Base-by-base conservation (phyloP, 2,329 filamentous ascomycete genomes). In the Phyllachora maydis region DNA sequence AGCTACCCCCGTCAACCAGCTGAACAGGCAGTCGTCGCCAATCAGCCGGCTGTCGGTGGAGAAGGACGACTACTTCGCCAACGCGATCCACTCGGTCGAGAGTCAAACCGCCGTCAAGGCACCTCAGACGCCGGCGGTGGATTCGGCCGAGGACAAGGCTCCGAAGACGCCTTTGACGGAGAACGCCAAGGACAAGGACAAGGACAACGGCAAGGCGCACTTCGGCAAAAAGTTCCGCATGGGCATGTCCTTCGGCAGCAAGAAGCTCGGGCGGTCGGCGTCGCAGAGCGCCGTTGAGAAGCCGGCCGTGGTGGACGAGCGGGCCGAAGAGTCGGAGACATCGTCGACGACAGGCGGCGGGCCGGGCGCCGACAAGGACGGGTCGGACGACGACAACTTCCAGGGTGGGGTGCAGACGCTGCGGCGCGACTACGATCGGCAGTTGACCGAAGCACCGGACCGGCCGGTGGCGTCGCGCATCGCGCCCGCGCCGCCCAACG, bases 171-270 rank as follows among this genome's bases (percentile, higher is more conserved):
- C 64, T n/a, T n/a, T n/a, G 1, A 52, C 47, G n/a, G 67, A 43
- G 18, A 42, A 43, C 14, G 41, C 20, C 20, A 56, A 54, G 34
- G 44, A 52, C 8, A 41, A 39, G 15, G 49, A 54, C 11, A 71
- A 57, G 26, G 50, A 55, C 8, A 76, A 77, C 35, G 52, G 53
- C 4, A 52, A 56, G 26, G 71, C 63, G 3, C 54, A 79, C 5
- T 90, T 91, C 42, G 69, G 75, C 20, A 88, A 83, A 50, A 79
- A 79, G 37, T 83, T 91, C 45, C 69, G 75, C 22, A 74, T 78
- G 65, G 63, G 62, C 47, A 65, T 64, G 54, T 69, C 72, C 1
- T 82, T 85, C 38, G 71, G 73, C 34, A 74, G 72, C 38, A 93
- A 90, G 54, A 92, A 91, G 47, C 57, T 85, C 9, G 69, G 69